A percentile compares a stretch with the other conserved stretches of the same genome.
phyloP scores from a whole-genome alignment of 768 basidiomycete genomes.

The Suillus clintonianus region DNA sequence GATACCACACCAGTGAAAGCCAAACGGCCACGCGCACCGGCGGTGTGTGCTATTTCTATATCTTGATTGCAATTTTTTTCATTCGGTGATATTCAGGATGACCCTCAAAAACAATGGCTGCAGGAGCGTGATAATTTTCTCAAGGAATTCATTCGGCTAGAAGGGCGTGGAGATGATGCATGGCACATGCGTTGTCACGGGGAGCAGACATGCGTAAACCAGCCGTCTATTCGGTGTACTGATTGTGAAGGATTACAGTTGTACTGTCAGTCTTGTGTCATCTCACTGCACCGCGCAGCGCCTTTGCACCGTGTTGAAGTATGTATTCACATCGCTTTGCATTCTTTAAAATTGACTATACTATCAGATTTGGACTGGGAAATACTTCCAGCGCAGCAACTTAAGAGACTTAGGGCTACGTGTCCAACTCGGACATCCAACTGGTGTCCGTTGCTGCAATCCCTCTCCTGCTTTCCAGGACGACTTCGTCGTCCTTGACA shows the following conservation, averaged over 20 bases:
- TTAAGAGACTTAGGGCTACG: too few species aligned
- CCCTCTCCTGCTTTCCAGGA: too few species aligned
- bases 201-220: background rate
- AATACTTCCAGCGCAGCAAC: too few species aligned
- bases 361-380: too few species aligned
- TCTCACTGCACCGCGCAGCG: too few species aligned
- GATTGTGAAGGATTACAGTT: background rate
- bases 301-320: too few species aligned
- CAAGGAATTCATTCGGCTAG: conserved; percentile 4
- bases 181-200: background rate
- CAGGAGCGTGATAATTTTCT: background rate
- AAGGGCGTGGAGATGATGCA: background rate
- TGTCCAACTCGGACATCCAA: too few species aligned
- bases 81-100: background rate
- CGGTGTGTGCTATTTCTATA: background rate
- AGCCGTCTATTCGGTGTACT: background rate
- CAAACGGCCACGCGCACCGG: background rate
- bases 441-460: too few species aligned
- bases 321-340: too few species aligned
- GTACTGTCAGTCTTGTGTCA: background rate
- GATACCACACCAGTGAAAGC: background rate
- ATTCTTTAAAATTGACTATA: too few species aligned
- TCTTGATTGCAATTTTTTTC: background rate
- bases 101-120: conserved; percentile 2
- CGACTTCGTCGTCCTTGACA: too few species aligned